Conservation (phyloP, 1,284 basidiomycete genomes). For the Takashimella tepidaria region DNA sequence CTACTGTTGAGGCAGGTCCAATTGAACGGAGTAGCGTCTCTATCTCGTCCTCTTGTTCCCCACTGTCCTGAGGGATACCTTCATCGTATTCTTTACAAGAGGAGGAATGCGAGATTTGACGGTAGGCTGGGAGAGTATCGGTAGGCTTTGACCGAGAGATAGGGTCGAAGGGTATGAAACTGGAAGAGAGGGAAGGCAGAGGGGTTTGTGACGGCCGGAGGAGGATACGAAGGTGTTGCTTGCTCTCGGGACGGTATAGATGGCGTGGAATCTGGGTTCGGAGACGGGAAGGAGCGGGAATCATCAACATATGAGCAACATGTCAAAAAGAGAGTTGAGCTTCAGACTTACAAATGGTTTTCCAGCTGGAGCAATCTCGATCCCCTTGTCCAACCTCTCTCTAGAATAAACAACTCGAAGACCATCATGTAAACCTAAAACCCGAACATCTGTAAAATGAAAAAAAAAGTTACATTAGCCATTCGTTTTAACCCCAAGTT, state of each 20-base stretch:
- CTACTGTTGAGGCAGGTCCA: conserved; percentile 26
- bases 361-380: conserved; percentile 32
- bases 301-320: no score
- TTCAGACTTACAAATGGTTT: conserved; percentile 21
- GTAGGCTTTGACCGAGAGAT: neutral
- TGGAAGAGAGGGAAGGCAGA: neutral
- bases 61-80: no score
- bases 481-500: conserved; percentile 18
- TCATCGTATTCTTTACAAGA: no score
- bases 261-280: neutral
- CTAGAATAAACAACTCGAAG: conserved; percentile 23
- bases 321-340: no score
- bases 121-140: no score
- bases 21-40: conserved; percentile 15
- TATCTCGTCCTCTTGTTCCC: neutral
- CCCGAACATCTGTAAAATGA: conserved; percentile 18
- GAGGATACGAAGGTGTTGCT: conserved; percentile 4
- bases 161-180: conserved; percentile 7
- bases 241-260: conserved; percentile 2
- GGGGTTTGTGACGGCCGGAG: conserved; percentile 6
- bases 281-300: neutral
- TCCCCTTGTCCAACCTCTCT: conserved; percentile 28
- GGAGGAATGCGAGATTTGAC: no score
- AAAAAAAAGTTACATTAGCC: neutral
- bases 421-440: conserved; percentile 22